A percentile compares a stretch with the other conserved stretches of the same genome.
Evolutionary conservation across 148 eudicot genomes (phyloP).

Genomic region (Rhododendron molle): DNA sequence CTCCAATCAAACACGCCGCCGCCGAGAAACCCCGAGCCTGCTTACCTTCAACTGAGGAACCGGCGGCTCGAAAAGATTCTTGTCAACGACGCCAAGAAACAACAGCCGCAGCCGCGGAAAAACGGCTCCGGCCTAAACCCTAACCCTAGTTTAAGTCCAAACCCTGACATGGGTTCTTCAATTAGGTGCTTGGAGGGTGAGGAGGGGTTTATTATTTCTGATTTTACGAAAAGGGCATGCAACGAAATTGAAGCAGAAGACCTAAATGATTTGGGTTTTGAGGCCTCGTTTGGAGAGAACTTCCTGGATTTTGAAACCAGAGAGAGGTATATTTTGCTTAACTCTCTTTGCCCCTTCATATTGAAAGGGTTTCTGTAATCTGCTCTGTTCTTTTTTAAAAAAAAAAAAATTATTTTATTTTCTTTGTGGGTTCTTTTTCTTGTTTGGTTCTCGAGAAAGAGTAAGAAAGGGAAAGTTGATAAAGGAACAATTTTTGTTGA

Average conservation of each 20-base stretch:
- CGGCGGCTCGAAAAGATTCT: slow-evolving; percentile 63
- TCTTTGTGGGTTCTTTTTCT: background rate
- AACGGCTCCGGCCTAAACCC: slow-evolving; percentile 8
- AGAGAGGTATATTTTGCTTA: slow-evolving; percentile 45
- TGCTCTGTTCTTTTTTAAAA: background rate
- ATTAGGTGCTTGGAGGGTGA: slow-evolving; percentile 16
- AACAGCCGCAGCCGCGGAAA: background rate
- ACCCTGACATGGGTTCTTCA: slow-evolving; percentile 16
- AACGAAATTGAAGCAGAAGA: slow-evolving; percentile 22
- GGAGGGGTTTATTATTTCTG: slow-evolving; percentile 14
- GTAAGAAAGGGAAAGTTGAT: background rate
- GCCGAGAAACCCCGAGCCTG: slow-evolving; percentile 32
- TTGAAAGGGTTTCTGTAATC: background rate
- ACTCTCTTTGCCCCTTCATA: background rate
- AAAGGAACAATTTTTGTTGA: background rate
- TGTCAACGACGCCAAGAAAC: slow-evolving; percentile 5
- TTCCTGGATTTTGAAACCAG: slow-evolving; percentile 51
- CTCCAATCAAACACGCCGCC: slow-evolving; percentile 16
- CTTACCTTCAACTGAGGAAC: slow-evolving; percentile 68
- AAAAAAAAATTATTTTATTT: background rate
- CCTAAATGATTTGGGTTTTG: slow-evolving; percentile 24
- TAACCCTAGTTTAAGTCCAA: slow-evolving; percentile 15
- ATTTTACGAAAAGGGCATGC: background rate
- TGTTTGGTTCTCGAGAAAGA: slow-evolving; percentile 8
- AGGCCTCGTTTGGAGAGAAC: slow-evolving; percentile 68